Conservation (phyloP, 164 flowering plant species). For the Macadamia integrifolia region DNA sequence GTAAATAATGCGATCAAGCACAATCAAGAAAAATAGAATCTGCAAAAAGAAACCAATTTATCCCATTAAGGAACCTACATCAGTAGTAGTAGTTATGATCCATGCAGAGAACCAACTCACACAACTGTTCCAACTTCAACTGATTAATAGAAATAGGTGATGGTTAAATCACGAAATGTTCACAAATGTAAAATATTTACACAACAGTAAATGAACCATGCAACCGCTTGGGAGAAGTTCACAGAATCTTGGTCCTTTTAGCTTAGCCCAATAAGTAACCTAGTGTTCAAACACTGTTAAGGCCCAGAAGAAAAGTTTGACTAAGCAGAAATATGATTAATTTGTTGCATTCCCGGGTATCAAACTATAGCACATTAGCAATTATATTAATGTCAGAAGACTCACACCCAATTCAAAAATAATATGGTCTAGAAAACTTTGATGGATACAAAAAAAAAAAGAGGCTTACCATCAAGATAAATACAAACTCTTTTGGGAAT, state of each 20-base stretch:
- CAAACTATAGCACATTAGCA: too few relatives aligned
- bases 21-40: conserved; percentile 89
- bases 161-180: background rate
- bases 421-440: too few relatives aligned
- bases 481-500: conserved; percentile 89
- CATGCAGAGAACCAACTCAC: background rate
- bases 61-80: background rate
- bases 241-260: too few relatives aligned
- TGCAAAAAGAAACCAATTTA: conserved; percentile 26
- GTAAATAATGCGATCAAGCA: conserved; percentile 90
- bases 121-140: background rate
- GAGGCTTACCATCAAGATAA: conserved; percentile 67
- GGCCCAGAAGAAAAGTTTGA: too few relatives aligned
- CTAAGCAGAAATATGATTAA: too few relatives aligned
- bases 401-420: too few relatives aligned
- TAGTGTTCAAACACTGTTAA: too few relatives aligned
- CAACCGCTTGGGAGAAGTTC: too few relatives aligned
- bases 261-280: too few relatives aligned
- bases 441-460: background rate
- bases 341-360: too few relatives aligned
- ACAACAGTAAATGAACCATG: background rate
- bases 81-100: background rate
- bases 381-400: too few relatives aligned
- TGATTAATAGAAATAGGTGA: background rate
- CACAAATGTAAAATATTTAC: too few relatives aligned